phyloP scores from a whole-genome alignment of 192 early-diverging fungal species.

The Coemansia biformis region DNA sequence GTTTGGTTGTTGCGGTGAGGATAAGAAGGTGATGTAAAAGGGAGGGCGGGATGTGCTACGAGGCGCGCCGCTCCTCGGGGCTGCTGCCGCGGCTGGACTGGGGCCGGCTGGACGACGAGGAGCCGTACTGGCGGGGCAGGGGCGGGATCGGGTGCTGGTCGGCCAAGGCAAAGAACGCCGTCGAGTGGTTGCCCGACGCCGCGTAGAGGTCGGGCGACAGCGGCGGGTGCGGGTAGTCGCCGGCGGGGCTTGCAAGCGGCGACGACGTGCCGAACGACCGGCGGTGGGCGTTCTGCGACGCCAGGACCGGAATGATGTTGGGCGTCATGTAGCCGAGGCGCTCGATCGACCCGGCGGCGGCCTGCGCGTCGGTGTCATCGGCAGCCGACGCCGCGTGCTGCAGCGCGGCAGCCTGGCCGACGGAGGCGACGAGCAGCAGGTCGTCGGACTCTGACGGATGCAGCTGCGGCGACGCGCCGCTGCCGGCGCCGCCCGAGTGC shows the following conservation, averaged over 20 bases:
- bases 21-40: too few relatives aligned
- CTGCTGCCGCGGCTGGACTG: constrained; percentile 8
- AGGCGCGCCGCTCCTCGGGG: too few relatives aligned
- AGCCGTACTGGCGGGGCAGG: constrained; percentile 19
- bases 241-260: constrained; percentile 17
- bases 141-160: constrained; percentile 7
- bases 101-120: constrained; percentile 14
- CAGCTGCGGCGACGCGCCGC: neutral
- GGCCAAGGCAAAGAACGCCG: neutral
- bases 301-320: constrained; percentile 39
- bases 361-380: constrained; percentile 33
- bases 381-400: constrained; percentile 31
- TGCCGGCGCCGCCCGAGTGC: constrained; percentile 6
- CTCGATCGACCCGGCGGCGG: constrained; percentile 42
- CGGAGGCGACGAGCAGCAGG: constrained; percentile 6
- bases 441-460: neutral
- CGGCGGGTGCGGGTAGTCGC: neutral
- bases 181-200: neutral
- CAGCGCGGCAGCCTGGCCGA: constrained; percentile 28
- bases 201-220: constrained; percentile 8
- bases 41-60: too few relatives aligned
- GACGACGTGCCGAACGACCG: constrained; percentile 5
- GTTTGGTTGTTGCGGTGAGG: too few relatives aligned
- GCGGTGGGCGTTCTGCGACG: constrained; percentile 27
- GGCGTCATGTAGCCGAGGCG: constrained; percentile 51